These are phyloP conservation scores for Rhodotorula sp. DNA, from an alignment of 1,284 basidiomycete species.

Conservation along the genomic window DNA sequence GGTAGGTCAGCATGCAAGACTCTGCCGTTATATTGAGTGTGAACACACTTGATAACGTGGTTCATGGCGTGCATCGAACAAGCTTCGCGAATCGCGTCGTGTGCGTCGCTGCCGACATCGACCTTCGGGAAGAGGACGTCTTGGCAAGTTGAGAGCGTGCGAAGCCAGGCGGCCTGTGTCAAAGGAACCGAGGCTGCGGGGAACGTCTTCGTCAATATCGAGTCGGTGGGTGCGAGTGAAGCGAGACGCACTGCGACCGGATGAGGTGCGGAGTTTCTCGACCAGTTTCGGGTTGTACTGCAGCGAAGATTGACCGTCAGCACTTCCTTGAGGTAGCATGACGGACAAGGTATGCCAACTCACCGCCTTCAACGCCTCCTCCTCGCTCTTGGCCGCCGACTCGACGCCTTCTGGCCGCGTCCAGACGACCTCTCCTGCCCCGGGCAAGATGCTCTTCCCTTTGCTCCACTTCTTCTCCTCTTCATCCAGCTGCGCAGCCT, in stretches of 20 bases:
- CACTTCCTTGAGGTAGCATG: not conserved
- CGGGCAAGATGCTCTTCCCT: conserved; percentile 8
- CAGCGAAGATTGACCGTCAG: not conserved
- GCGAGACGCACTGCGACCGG: conserved; percentile 44
- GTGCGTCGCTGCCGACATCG: conserved; percentile 49
- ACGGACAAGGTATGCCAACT: not conserved
- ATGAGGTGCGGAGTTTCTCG: conserved; percentile 32
- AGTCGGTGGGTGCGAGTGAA: not conserved
- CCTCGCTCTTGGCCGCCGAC: conserved; percentile 11
- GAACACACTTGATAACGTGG: conserved; percentile 74
- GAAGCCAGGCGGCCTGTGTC: conserved; percentile 52
- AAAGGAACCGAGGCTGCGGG: conserved; percentile 4
- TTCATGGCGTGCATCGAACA: conserved; percentile 74
- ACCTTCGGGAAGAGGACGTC: conserved; percentile 71
- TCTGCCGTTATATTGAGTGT: too few species aligned
- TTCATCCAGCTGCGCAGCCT: not conserved
- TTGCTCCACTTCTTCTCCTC: conserved; percentile 21
- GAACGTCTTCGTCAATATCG: not conserved
- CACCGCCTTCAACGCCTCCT: not conserved
- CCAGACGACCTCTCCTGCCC: conserved; percentile 17
- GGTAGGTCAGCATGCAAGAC: not conserved
- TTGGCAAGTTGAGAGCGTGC: conserved; percentile 56
- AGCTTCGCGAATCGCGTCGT: conserved; percentile 60
- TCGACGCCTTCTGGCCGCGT: conserved; percentile 42
- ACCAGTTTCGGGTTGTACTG: conserved; percentile 39